Base-by-base conservation (phyloP, 768 basidiomycete genomes). In the Leccinum uliginosum region DNA sequence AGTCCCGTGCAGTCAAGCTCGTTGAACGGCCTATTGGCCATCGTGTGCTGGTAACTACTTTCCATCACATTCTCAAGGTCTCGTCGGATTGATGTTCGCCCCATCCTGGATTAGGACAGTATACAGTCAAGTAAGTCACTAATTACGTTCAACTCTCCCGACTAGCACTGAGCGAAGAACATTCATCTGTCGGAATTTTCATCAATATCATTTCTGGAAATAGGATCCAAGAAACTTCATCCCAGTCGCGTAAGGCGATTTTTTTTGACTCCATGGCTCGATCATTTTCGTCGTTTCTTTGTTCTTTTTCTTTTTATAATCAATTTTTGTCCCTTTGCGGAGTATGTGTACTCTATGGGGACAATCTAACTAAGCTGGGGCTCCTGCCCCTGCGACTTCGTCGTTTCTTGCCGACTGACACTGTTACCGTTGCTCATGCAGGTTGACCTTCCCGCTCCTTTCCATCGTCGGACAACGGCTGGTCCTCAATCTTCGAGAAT, bases 391-490 rank as follows among this genome's bases (percentile, higher is more conserved):
- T n/a, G n/a, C n/a, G n/a, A n/a, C n/a, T n/a, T n/a, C n/a, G n/a
- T n/a, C n/a, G n/a, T n/a, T n/a, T n/a, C 30, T 30, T 30, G 30
- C 30, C 11, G 30, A 30, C 40, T 24, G 24, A 19, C 10, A 19
- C 40, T 19, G n/a, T 40, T n/a, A n/a, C n/a, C n/a, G 9, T n/a
- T n/a, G 7, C 40, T 19, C 40, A 43, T 43, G 6, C 49, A 65
- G 64, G n/a, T 19, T 64, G 32, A 57, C 63, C 12, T 17, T 60
- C 7, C 63, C 62, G 3, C 19, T 65, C 2, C 45, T 62, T 43
- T 58, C 62, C 2, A 30, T 64, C 32, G 53, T 55, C 7, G 64
- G 64, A 3, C 64, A 65, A 19, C 56, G 64, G 10, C 56, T 65
- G 38, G 57, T 65, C 19, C 56, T 65, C 35, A 65, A 65, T 47